Conservation (phyloP, 345 rosid species). For the Brassica nigra region DNA sequence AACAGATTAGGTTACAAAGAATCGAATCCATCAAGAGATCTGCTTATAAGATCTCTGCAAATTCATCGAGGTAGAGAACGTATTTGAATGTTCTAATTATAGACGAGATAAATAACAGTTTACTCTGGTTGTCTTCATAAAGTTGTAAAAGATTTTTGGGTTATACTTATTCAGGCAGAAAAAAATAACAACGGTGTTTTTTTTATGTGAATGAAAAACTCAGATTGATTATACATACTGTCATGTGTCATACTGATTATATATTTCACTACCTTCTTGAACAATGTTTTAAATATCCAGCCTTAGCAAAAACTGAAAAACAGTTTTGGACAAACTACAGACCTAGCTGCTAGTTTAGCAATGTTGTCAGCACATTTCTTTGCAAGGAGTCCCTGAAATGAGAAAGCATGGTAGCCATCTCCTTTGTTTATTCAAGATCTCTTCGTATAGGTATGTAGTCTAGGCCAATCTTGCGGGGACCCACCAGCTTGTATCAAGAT, state of each 20-base stretch:
- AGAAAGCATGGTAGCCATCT: too few relatives aligned
- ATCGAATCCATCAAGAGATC: constrained; percentile 85
- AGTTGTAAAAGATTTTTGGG: constrained; percentile 21
- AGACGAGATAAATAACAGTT: background rate
- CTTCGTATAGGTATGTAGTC: too few relatives aligned
- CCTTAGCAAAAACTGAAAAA: background rate
- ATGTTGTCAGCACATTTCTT: too few relatives aligned
- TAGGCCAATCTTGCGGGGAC: too few relatives aligned
- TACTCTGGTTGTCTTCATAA: constrained; percentile 13
- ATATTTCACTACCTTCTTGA: background rate
- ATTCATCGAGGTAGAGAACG: constrained; percentile 33
- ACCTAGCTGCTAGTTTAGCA: too few relatives aligned
- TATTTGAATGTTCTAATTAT: background rate
- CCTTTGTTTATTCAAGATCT: too few relatives aligned
- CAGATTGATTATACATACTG: constrained; percentile 2
- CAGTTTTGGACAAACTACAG: background rate
- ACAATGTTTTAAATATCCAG: background rate
- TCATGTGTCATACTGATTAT: background rate
- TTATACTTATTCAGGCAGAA: background rate
- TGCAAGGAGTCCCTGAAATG: too few relatives aligned
- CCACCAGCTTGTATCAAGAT: too few relatives aligned
- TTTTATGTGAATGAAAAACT: constrained; percentile 10
- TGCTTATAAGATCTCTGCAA: constrained; percentile 36
- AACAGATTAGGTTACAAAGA: constrained; percentile 97
- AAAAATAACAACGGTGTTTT: background rate